A percentile compares a stretch with the other conserved stretches of the same genome.
These are phyloP conservation scores for Pseudogymnoascus sp. DNA, from an alignment of 2,329 filamentous ascomycete species.

Conservation along the genomic window DNA sequence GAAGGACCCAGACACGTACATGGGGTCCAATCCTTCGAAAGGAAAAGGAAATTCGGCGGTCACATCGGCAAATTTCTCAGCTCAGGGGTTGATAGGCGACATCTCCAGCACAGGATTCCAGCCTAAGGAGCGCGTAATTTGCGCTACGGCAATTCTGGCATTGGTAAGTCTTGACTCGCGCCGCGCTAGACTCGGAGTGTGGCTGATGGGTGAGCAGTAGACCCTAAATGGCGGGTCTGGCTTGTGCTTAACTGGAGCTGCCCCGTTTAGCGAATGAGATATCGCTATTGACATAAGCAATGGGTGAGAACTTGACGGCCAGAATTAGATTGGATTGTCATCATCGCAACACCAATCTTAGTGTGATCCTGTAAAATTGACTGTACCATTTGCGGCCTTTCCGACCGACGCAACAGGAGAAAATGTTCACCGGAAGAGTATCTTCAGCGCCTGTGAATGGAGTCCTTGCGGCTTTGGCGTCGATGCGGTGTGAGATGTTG, in stretches of 20 bases:
- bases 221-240: slow-evolving; percentile 2
- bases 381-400: neutral
- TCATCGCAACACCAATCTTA: neutral
- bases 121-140: slow-evolving; percentile 1
- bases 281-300: neutral
- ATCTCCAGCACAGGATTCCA: neutral
- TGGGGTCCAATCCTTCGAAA: neutral
- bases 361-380: neutral
- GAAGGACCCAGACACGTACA: neutral
- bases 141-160: neutral
- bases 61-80: neutral
- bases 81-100: slow-evolving; percentile 1
- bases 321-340: neutral
- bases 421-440: neutral
- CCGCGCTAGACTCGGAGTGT: neutral
- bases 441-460: neutral
- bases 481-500: neutral
- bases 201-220: slow-evolving; percentile 5
- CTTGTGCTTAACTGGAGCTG: neutral
- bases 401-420: neutral
- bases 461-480: neutral
- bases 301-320: neutral
- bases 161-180: neutral
- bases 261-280: neutral
- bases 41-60: neutral